Conservation (phyloP, 768 basidiomycete species). For the Termitomyces sp. region DNA sequence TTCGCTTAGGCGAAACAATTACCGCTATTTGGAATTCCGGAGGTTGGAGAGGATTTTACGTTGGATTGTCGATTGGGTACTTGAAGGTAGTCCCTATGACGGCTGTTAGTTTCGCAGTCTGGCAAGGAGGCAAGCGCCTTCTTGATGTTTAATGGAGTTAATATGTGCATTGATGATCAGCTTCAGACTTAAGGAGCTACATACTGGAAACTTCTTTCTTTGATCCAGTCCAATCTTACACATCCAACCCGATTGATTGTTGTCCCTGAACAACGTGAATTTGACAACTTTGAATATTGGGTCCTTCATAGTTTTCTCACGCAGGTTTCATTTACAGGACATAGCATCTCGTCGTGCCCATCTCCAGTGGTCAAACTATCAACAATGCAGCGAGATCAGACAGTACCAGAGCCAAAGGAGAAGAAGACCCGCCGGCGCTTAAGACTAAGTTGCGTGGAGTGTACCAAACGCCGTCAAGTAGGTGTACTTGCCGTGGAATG, state of each 20-base stretch:
- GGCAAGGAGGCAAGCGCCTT: slow-evolving; percentile 72
- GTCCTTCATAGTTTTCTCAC: not conserved
- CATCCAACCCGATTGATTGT: slow-evolving; percentile 4
- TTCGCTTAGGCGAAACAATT: slow-evolving; percentile 79
- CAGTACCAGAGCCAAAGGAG: slow-evolving; percentile 22
- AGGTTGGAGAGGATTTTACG: slow-evolving; percentile 88
- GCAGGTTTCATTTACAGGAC: not conserved
- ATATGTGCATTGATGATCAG: slow-evolving; percentile 12
- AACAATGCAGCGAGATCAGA: slow-evolving; percentile 5
- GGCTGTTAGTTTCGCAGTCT: slow-evolving; percentile 86
- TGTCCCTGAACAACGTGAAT: slow-evolving; percentile 12
- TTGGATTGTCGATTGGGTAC: slow-evolving; percentile 89
- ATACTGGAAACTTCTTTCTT: not conserved
- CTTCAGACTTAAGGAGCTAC: slow-evolving; percentile 6
- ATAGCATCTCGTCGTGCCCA: not conserved
- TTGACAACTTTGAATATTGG: slow-evolving; percentile 5
- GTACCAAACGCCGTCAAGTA: slow-evolving; percentile 50
- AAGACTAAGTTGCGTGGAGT: slow-evolving; percentile 50
- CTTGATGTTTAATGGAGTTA: slow-evolving; percentile 30
- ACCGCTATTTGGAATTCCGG: slow-evolving; percentile 52
- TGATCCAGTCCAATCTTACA: slow-evolving; percentile 7
- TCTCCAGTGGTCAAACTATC: not conserved
- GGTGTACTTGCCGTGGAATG: slow-evolving; percentile 7
- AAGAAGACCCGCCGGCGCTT: slow-evolving; percentile 47
- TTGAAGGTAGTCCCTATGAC: slow-evolving; percentile 96